Evolutionary conservation across 148 eudicot species (phyloP).

Genomic region (Rhododendron kiyosumense): DNA sequence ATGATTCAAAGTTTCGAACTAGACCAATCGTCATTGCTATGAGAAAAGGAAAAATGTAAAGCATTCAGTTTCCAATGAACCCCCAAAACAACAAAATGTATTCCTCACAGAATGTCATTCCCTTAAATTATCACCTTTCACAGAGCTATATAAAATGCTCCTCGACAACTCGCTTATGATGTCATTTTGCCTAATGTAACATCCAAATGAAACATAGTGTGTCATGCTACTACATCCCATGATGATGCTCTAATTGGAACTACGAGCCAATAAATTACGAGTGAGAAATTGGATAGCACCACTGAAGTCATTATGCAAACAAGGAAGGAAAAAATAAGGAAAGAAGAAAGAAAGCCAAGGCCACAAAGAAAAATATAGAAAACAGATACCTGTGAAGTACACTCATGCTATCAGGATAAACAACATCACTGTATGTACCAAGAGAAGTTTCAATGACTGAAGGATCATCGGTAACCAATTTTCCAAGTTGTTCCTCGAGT

Average conservation of each 20-base stretch:
- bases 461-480: constrained; percentile 72
- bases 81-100: neutral
- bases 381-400: constrained; percentile 60
- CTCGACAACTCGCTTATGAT: neutral
- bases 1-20: constrained; percentile 7
- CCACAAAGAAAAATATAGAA: neutral
- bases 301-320: constrained; percentile 4
- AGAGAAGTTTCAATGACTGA: constrained; percentile 68
- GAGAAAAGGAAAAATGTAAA: neutral
- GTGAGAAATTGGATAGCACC: neutral
- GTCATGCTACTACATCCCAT: neutral
- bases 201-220: neutral
- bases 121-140: neutral
- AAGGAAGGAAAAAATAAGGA: neutral
- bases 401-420: constrained; percentile 60
- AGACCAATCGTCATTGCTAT: neutral
- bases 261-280: neutral
- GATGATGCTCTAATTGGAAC: neutral
- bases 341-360: neutral
- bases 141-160: neutral
- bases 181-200: neutral
- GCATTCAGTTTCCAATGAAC: neutral
- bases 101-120: neutral
- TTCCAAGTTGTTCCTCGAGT: constrained; percentile 68
- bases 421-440: constrained; percentile 50